These are phyloP conservation scores for Sordariomycetes sp. DNA, from an alignment of 2,329 filamentous ascomycete genomes.

Conservation along the genomic window DNA sequence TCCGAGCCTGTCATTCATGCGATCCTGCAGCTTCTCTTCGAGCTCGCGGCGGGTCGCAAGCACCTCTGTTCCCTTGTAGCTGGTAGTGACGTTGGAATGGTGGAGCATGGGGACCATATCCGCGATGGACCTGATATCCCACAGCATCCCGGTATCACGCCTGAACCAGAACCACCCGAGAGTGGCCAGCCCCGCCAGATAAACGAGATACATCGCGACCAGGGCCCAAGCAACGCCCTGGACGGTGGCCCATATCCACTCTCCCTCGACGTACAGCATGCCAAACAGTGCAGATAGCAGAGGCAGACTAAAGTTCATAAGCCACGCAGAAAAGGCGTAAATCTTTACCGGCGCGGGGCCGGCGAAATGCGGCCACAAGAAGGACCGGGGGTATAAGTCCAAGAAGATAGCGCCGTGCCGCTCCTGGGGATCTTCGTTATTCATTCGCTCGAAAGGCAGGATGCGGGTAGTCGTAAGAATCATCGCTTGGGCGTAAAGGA, in stretches of 20 bases:
- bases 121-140: slow-evolving; percentile 75
- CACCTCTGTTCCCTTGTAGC: slow-evolving; percentile 61
- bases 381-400: slow-evolving; percentile 58
- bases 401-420: slow-evolving; percentile 58
- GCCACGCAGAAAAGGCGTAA: slow-evolving; percentile 62
- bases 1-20: slow-evolving; percentile 62
- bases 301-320: slow-evolving; percentile 69
- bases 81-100: slow-evolving; percentile 65
- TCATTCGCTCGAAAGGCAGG: slow-evolving; percentile 69
- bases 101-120: slow-evolving; percentile 72
- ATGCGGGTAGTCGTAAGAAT: slow-evolving; percentile 65
- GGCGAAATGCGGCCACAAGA: slow-evolving; percentile 46
- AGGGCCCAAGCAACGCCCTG: slow-evolving; percentile 70
- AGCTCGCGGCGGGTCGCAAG: slow-evolving; percentile 41
- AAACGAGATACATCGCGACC: slow-evolving; percentile 60
- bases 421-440: slow-evolving; percentile 46
- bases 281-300: slow-evolving; percentile 71
- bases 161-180: slow-evolving; percentile 55
- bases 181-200: slow-evolving; percentile 41
- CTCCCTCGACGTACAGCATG: slow-evolving; percentile 41
- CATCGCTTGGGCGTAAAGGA: slow-evolving; percentile 69
- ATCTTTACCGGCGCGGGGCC: slow-evolving; percentile 58
- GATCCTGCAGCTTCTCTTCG: slow-evolving; percentile 38
- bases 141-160: slow-evolving; percentile 64
- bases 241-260: slow-evolving; percentile 73